Evolutionary conservation across 2,329 filamentous ascomycete genomes (phyloP), one percentile per base, ranked within the genome.

Genomic region (Beauveria varroae): DNA sequence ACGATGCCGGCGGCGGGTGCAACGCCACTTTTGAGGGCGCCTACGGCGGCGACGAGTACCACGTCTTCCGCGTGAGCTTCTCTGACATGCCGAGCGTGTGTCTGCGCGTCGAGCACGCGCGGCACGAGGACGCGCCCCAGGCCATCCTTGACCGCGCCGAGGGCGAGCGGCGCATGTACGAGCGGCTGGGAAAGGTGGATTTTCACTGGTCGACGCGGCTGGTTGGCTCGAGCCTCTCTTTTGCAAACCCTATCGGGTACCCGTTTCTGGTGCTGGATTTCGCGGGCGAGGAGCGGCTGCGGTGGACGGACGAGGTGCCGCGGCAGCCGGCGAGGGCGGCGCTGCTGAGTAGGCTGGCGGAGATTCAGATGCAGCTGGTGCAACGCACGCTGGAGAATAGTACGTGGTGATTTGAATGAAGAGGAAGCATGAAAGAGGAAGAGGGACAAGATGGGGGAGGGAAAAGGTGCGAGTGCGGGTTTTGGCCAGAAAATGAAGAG

Each of bases 241-340:
- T 60, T 40, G 57, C 53, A 16, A 60, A 60, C 50, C 57, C 57
- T 0, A 40, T 60, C n/a, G 6, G 28, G 6, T 54, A 60, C 10
- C 57, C 57, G 30, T 60, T 54, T 41, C 6, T 60, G 28, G 40
- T 60, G n/a, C 37, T 60, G 20, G 57, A 54, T 18, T 60, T 22
- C 5, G 57, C 57, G 1, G 57, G 30, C 26, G 57, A 30, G 14
- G 3, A 24, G n/a, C 49, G 18, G 4, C 50, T 60, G 26, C 7
- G 26, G 5, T 60, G 57, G 57, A 37, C 9, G 7, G 57, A 53
- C 26, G 50, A 20, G 12, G 24, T 16, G 6, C 57, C 57, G 20
- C 24, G 20, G 5, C 49, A 24, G 8, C 57, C 47, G 26, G 20
- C n/a, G 30, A 34, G 56, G 30, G 34, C 37, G 9, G n/a, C 7